A percentile compares a stretch with the other conserved stretches of the same genome.
Evolutionary conservation across 2,329 filamentous ascomycete species (phyloP).

Genomic region (Alternaria sp.): DNA sequence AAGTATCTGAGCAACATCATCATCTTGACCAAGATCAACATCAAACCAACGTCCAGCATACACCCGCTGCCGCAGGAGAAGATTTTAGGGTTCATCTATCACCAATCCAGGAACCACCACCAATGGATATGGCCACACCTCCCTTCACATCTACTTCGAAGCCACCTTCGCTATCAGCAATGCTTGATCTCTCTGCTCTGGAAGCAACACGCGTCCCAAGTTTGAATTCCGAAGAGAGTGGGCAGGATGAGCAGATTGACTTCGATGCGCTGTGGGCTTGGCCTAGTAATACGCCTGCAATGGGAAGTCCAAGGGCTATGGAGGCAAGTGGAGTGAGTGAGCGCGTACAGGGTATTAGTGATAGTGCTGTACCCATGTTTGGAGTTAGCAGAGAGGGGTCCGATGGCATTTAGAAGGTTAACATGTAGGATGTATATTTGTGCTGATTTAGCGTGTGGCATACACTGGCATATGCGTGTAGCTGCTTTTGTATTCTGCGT

Average conservation of each 20-base stretch:
- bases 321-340: constrained; percentile 28
- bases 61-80: constrained; percentile 15
- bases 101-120: constrained; percentile 38
- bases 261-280: constrained; percentile 54
- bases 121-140: constrained; percentile 12
- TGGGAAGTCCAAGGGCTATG: constrained; percentile 36
- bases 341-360: constrained; percentile 31
- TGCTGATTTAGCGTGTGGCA: background rate
- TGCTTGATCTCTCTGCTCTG: constrained; percentile 50
- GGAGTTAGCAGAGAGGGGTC: constrained; percentile 26
- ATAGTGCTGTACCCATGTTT: constrained; percentile 37
- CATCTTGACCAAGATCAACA: background rate
- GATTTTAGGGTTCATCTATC: constrained; percentile 43
- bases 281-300: constrained; percentile 47
- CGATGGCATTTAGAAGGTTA: background rate
- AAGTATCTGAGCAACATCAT: constrained; percentile 9
- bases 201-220: constrained; percentile 45
- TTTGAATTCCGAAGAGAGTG: constrained; percentile 44
- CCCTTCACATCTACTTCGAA: constrained; percentile 24
- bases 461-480: background rate
- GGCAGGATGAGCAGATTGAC: constrained; percentile 52
- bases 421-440: background rate
- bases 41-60: constrained; percentile 11
- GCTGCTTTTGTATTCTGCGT: background rate
- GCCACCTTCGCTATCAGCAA: constrained; percentile 42